Conservation (phyloP, 129 eudicot species). For the Flaveria brownii region DNA sequence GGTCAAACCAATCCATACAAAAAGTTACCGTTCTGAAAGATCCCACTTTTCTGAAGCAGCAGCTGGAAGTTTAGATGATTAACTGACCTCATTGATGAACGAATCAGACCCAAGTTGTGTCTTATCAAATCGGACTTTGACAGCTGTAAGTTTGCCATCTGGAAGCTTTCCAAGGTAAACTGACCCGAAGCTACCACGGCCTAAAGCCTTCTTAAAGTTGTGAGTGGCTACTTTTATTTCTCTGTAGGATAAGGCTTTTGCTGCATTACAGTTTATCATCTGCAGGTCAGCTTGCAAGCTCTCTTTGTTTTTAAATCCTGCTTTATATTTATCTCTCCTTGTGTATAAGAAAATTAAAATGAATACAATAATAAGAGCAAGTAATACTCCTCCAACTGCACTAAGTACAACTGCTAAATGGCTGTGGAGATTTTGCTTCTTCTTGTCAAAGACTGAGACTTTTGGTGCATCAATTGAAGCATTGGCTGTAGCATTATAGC, state of each 20-base stretch:
- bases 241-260: slow-evolving; percentile 67
- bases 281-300: slow-evolving; percentile 43
- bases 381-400: slow-evolving; percentile 58
- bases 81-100: slow-evolving; percentile 78
- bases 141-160: slow-evolving; percentile 70
- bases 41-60: not conserved
- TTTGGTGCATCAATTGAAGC: slow-evolving; percentile 71
- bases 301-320: slow-evolving; percentile 27
- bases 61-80: slow-evolving; percentile 11
- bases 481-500: slow-evolving; percentile 46
- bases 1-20: not conserved
- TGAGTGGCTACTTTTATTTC: slow-evolving; percentile 83
- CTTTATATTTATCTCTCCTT: slow-evolving; percentile 48
- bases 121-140: slow-evolving; percentile 80
- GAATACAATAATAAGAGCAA: slow-evolving; percentile 38
- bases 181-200: slow-evolving; percentile 89
- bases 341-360: slow-evolving; percentile 44
- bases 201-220: slow-evolving; percentile 75
- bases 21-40: not conserved
- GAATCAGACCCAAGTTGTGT: slow-evolving; percentile 75
- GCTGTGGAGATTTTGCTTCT: slow-evolving; percentile 52
- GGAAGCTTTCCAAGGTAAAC: slow-evolving; percentile 79
- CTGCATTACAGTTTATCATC: slow-evolving; percentile 49
- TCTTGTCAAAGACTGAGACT: slow-evolving; percentile 65
- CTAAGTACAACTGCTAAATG: slow-evolving; percentile 59